These are phyloP conservation scores for Talaromyces ruber DNA, from an alignment of 495 filamentous ascomycete genomes.

Conservation along the genomic window DNA sequence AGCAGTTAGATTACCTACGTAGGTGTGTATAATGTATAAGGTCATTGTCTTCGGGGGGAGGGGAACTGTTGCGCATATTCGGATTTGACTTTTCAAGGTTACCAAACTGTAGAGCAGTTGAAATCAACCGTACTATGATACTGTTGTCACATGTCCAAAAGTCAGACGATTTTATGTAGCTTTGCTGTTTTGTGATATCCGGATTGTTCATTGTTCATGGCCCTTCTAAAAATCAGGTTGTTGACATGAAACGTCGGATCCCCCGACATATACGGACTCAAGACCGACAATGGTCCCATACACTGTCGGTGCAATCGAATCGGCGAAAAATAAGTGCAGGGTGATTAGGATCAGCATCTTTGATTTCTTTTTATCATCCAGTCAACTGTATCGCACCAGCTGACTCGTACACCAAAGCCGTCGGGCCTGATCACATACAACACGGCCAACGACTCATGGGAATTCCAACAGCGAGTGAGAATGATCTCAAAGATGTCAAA, in stretches of 20 bases:
- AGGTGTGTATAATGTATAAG: no score
- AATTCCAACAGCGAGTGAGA: background rate
- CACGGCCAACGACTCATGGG: background rate
- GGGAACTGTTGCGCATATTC: no score
- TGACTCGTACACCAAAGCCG: background rate
- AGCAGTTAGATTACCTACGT: no score
- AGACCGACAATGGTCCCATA: background rate
- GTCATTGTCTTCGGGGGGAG: no score
- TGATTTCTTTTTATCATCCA: background rate
- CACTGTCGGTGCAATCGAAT: background rate
- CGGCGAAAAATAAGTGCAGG: background rate
- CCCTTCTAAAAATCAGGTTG: background rate
- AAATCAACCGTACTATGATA: background rate
- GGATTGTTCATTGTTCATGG: no score
- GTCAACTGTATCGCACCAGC: background rate
- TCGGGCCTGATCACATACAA: background rate
- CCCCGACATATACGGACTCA: background rate
- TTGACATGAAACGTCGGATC: background rate
- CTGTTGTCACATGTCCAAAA: background rate
- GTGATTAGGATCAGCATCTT: background rate
- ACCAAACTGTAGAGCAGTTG: no score
- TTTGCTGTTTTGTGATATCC: background rate
- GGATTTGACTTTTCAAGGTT: no score
- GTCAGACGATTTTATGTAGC: no score
- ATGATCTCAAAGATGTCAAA: background rate